These are phyloP conservation scores for Uronychia binucleata DNA, from an alignment of 73 alveolate species.

Conservation along the genomic window DNA sequence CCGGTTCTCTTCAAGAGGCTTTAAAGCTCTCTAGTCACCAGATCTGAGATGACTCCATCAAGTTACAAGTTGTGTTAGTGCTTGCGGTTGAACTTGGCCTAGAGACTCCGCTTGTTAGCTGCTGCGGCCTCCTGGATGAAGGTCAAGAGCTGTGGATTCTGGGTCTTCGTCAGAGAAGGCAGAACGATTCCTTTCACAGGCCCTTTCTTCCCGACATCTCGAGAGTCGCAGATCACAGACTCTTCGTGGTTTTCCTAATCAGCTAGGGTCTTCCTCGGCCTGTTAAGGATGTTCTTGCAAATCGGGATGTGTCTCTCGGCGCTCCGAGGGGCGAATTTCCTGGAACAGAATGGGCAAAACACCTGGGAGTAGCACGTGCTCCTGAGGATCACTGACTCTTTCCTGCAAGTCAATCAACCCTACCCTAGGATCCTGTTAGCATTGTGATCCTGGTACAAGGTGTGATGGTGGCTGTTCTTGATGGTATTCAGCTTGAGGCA, in stretches of 20 bases:
- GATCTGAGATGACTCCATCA: too few species aligned
- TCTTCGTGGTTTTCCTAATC: not conserved
- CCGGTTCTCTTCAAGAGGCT: too few species aligned
- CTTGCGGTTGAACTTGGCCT: not conserved
- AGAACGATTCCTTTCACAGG: not conserved
- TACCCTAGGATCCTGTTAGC: not conserved
- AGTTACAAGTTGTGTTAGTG: not conserved
- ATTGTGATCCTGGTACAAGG: not conserved
- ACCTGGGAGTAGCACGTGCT: not conserved
- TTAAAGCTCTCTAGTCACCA: too few species aligned
- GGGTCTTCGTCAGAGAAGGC: not conserved
- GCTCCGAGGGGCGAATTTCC: constrained; percentile 58
- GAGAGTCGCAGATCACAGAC: not conserved
- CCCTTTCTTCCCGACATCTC: not conserved
- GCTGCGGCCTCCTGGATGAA: not conserved
- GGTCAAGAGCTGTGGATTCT: not conserved
- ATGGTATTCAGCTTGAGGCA: not conserved
- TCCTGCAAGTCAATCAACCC: not conserved
- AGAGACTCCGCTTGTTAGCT: not conserved
- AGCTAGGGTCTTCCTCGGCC: constrained; percentile 31
- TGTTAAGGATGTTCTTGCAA: constrained; percentile 64
- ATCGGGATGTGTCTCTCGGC: constrained; percentile 78
- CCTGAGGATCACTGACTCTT: not conserved
- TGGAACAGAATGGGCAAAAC: constrained; percentile 68
- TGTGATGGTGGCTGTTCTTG: not conserved